phyloP scores from a whole-genome alignment of 2,329 filamentous ascomycete genomes.

The Penicillium brevicompactum region DNA sequence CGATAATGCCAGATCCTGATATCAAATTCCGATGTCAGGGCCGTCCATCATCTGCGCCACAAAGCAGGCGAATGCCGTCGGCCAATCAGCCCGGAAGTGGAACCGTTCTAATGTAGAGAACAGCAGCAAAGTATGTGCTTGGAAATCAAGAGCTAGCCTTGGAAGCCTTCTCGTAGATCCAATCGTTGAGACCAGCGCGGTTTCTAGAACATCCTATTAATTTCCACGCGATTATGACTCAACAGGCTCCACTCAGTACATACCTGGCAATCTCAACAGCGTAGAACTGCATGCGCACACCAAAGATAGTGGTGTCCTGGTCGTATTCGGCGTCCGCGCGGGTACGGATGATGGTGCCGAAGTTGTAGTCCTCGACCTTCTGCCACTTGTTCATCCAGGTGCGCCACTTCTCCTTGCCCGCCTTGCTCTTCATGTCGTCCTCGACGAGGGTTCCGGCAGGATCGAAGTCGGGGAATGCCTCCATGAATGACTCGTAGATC shows the following conservation, averaged over 20 bases:
- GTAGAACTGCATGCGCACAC: constrained; percentile 82
- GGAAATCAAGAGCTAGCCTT: constrained; percentile 30
- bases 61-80: constrained; percentile 18
- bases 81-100: constrained; percentile 18
- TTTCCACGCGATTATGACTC: not conserved
- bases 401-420: constrained; percentile 91
- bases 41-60: constrained; percentile 5
- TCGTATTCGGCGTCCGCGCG: constrained; percentile 82
- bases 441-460: constrained; percentile 79
- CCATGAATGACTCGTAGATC: constrained; percentile 84
- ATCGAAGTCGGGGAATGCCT: constrained; percentile 91
- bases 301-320: constrained; percentile 88
- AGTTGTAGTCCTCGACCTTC: constrained; percentile 96
- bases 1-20: not conserved
- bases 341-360: constrained; percentile 86
- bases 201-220: constrained; percentile 58
- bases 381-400: constrained; percentile 93
- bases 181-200: constrained; percentile 87
- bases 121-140: constrained; percentile 3
- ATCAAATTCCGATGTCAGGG: not conserved
- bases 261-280: constrained; percentile 74
- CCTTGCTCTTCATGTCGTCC: constrained; percentile 96
- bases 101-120: constrained; percentile 13
- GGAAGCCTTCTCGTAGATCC: constrained; percentile 83
- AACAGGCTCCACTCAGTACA: constrained; percentile 22